Evolutionary conservation across 305 asterid genomes (phyloP).

Genomic region (Withania somnifera): DNA sequence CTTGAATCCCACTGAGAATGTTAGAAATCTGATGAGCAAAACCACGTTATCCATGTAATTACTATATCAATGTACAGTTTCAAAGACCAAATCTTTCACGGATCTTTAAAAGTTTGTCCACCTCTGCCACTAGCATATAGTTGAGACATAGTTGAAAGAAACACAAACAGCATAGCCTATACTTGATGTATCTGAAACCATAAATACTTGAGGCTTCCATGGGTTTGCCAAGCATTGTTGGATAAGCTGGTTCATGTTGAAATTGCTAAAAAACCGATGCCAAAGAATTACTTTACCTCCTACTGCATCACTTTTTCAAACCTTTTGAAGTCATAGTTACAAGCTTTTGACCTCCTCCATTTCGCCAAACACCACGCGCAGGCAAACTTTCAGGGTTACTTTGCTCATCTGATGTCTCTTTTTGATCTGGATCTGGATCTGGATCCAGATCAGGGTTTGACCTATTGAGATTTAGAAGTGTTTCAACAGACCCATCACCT

Average conservation of each 20-base stretch:
- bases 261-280: not conserved
- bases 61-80: not conserved
- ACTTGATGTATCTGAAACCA: not conserved
- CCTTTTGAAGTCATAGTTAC: conserved; percentile 29
- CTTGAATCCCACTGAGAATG: no score
- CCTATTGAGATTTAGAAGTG: conserved; percentile 38
- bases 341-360: conserved; percentile 79
- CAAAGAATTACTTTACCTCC: not conserved
- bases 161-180: not conserved
- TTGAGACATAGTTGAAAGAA: not conserved
- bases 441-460: conserved; percentile 47
- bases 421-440: conserved; percentile 29
- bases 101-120: not conserved
- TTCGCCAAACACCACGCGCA: conserved; percentile 70
- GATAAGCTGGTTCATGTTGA: not conserved
- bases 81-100: not conserved
- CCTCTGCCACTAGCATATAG: not conserved
- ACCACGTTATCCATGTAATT: not conserved
- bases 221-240: not conserved
- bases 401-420: conserved; percentile 18
- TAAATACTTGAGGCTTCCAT: not conserved
- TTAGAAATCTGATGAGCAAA: no score
- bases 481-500: conserved; percentile 65
- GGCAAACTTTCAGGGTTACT: conserved; percentile 34
- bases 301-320: conserved; percentile 20